These are phyloP conservation scores for Urochloa ruziziensis DNA, from an alignment of 176 grass and related monocot genomes.

Conservation along the genomic window DNA sequence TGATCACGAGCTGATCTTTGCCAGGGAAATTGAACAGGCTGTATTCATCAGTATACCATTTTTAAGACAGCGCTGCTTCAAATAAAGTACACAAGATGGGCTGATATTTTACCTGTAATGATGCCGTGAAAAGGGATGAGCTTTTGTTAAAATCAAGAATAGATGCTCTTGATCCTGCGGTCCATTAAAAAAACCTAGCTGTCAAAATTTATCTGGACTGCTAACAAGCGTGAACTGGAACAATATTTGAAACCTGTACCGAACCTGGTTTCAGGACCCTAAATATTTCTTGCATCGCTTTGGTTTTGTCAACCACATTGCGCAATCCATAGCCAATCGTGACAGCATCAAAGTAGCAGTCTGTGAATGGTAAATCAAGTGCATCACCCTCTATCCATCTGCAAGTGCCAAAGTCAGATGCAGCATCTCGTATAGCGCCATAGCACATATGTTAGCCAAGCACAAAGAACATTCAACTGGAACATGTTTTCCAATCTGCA, in stretches of 20 bases:
- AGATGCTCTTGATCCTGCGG: slow-evolving; percentile 80
- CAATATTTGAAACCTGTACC: neutral
- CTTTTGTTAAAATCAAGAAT: slow-evolving; percentile 98
- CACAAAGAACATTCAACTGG: neutral
- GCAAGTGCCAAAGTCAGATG: neutral
- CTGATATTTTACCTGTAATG: slow-evolving; percentile 58
- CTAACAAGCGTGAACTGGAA: neutral
- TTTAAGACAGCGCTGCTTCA: neutral
- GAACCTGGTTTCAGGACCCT: slow-evolving; percentile 83
- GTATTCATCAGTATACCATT: neutral
- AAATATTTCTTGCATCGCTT: slow-evolving; percentile 63
- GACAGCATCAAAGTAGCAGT: slow-evolving; percentile 76
- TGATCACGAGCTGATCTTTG: neutral
- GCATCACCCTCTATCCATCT: slow-evolving; percentile 97
- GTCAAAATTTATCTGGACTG: neutral
- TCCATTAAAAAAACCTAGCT: slow-evolving; percentile 14
- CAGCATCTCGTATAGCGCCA: neutral
- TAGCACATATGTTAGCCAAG: neutral
- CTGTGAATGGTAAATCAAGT: slow-evolving; percentile 65
- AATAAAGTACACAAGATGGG: neutral
- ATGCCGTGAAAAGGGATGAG: slow-evolving; percentile 61
- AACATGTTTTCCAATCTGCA: slow-evolving; percentile 8
- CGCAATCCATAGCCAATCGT: slow-evolving; percentile 80
- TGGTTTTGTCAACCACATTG: slow-evolving; percentile 74
- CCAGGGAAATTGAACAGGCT: neutral